Base-by-base conservation (phyloP, 2,329 filamentous ascomycete species). In the Calycina herbarum region DNA sequence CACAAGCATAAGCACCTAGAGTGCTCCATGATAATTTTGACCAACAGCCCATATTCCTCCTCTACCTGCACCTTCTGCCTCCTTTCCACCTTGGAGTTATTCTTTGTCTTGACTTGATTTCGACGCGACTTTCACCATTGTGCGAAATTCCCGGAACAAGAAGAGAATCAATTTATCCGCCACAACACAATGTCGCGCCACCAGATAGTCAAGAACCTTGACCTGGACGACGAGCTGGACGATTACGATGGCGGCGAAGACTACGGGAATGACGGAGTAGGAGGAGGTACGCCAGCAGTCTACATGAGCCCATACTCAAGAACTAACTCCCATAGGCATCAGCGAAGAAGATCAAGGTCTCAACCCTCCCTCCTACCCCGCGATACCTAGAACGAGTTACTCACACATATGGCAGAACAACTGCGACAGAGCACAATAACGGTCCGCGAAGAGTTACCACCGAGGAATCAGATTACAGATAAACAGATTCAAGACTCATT, bases 401-500 rank as follows among this genome's bases (percentile, higher is more conserved):
- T 45, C 8, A 58, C 31, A 59, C 57, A 31, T 13, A 48, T n/a
- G 13, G 76, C 78, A 75, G 82, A 83, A 69, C 80, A 85, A 67
- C 85, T 96, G 84, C 83, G 84, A 48, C 78, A 85, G 48, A 89
- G 88, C 61, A 92, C 89, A 0, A 81, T 83, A 48, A 83, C 89
- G 69, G 90, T 96, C 42, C 84, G 86, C 66, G 82, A 82, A 67
- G 83, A 84, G 8, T 81, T 97, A n/a, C 89, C 87, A 6, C 77
- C 80, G 10, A 42, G 79, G 31, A 70, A 68, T n/a, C 57, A 77
- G 74, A 80, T 85, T n/a, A 83, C 85, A 5, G 86, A 89, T 66
- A 80, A 82, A 45, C 90, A 97, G 75, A 94, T 97, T 68, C 88
- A 96, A 76, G 94, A 98, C 67, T 86, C 94, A 0, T 79, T 99